These are phyloP conservation scores for Gastrodia elata DNA, from an alignment of 106 monocot genomes.

Conservation along the genomic window DNA sequence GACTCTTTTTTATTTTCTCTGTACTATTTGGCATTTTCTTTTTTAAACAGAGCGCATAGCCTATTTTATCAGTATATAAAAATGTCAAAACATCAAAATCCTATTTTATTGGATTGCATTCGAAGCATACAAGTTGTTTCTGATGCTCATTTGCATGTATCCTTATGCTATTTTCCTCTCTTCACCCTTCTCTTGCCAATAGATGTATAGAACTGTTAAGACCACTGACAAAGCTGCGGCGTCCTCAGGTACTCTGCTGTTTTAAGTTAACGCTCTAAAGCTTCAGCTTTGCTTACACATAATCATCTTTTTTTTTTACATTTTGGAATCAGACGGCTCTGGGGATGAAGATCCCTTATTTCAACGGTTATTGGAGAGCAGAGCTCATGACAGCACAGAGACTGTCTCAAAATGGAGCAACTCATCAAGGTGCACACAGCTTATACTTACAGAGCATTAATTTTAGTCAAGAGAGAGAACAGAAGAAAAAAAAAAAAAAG, in stretches of 20 bases:
- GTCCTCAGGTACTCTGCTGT: constrained; percentile 50
- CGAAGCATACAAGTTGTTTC: no score
- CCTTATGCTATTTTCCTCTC: not conserved
- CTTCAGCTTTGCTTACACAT: not conserved
- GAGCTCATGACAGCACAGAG: constrained; percentile 1
- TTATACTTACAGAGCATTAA: not conserved
- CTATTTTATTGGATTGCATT: no score
- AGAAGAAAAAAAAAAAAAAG: no score
- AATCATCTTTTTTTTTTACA: constrained; percentile 7
- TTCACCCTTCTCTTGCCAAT: constrained; percentile 9
- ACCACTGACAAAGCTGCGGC: constrained; percentile 32
- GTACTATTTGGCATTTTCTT: no score
- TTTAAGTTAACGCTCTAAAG: no score
- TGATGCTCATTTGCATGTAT: not conserved
- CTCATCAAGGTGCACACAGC: constrained; percentile 37
- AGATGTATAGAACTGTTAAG: constrained; percentile 43
- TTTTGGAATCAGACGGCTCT: constrained; percentile 32
- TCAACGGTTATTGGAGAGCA: constrained; percentile 20
- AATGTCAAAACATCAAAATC: no score
- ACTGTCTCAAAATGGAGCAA: constrained; percentile 37
- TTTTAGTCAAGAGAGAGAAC: no score
- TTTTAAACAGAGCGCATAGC: no score
- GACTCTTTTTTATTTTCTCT: constrained; percentile 1
- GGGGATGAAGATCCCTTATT: constrained; percentile 50
- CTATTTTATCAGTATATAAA: no score